These are phyloP conservation scores for Cadophora luteo-olivacea DNA, from an alignment of 2,329 filamentous ascomycete species.

Conservation along the genomic window DNA sequence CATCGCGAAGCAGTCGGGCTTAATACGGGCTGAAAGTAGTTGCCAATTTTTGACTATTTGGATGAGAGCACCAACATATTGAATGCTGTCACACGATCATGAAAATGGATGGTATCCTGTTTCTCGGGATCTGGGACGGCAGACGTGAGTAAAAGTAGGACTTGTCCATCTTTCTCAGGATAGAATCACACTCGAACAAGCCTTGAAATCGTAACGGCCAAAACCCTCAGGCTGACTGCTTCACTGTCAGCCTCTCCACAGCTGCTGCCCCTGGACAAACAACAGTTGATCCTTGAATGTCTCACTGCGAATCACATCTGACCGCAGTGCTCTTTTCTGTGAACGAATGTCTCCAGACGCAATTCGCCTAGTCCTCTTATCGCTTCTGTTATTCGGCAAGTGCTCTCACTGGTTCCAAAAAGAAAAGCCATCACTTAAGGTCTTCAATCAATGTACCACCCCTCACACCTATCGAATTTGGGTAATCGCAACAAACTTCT, in stretches of 20 bases:
- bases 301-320: not conserved
- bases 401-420: not conserved
- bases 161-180: too few species aligned
- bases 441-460: slow-evolving; percentile 2
- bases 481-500: not conserved
- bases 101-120: not conserved
- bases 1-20: not conserved
- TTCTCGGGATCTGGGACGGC: too few species aligned
- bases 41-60: not conserved
- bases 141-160: too few species aligned
- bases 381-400: slow-evolving; percentile 9
- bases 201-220: not conserved
- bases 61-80: not conserved
- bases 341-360: not conserved
- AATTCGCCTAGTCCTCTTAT: slow-evolving; percentile 18
- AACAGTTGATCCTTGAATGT: too few species aligned
- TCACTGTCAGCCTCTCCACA: not conserved
- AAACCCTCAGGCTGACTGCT: not conserved
- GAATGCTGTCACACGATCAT: slow-evolving; percentile 3
- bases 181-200: too few species aligned
- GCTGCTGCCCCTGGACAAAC: not conserved
- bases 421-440: slow-evolving; percentile 12
- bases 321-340: not conserved
- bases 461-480: not conserved
- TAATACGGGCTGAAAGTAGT: not conserved